These are phyloP conservation scores for Cyberlindnera maritima DNA, from an alignment of 805 yeast genomes.

Conservation along the genomic window DNA sequence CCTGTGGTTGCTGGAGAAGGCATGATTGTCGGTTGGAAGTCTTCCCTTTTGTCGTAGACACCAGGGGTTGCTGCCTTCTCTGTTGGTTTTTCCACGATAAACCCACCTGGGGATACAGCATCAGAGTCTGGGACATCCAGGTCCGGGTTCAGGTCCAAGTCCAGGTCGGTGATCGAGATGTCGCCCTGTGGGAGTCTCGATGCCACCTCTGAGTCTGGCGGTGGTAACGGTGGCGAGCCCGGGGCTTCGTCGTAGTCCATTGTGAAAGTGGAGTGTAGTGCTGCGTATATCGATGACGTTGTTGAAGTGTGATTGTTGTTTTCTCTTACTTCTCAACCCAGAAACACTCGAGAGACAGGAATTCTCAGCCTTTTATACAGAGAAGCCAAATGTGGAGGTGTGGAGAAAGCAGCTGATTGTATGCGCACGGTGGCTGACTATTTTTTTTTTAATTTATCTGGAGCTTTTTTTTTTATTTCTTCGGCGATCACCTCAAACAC, in stretches of 20 bases:
- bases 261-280: neutral
- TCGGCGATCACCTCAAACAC: neutral
- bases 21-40: constrained; percentile 12
- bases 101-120: neutral
- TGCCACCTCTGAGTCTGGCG: constrained; percentile 21
- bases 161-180: constrained; percentile 18
- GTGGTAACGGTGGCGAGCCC: constrained; percentile 26
- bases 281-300: neutral
- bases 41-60: constrained; percentile 12
- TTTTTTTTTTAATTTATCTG: neutral
- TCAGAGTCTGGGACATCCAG: constrained; percentile 2
- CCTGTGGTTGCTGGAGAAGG: constrained; percentile 12
- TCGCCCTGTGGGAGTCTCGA: constrained; percentile 9
- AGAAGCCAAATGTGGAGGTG: neutral
- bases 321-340: neutral
- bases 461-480: neutral
- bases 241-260: constrained; percentile 23
- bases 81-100: neutral
- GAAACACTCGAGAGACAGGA: neutral
- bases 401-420: neutral
- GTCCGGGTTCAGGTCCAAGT: constrained; percentile 27
- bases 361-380: neutral
- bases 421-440: neutral
- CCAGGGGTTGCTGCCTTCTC: neutral
- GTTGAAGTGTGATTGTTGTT: no score